Conservation (phyloP, 305 asterid genomes). For the Fraxinus platypoda region DNA sequence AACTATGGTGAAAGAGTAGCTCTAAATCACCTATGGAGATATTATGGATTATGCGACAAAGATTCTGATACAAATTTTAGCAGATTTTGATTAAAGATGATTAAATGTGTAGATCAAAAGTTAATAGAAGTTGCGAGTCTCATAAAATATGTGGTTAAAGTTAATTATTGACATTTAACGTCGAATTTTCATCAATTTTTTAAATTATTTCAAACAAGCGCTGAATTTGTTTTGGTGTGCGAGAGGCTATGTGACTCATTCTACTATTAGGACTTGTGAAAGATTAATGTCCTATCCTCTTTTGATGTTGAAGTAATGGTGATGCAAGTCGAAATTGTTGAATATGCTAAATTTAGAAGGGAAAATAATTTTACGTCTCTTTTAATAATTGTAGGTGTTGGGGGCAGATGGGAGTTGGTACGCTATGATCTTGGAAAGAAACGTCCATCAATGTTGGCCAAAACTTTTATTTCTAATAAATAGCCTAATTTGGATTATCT, state of each 20-base stretch:
- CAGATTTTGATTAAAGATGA: no score
- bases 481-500: neutral
- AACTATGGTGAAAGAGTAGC: no score
- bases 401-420: neutral
- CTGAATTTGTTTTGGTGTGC: neutral
- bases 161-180: neutral
- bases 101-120: no score
- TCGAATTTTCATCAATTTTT: no score
- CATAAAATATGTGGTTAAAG: no score
- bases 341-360: no score
- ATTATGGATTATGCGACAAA: no score
- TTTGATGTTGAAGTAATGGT: neutral
- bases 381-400: neutral
- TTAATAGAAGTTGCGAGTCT: no score
- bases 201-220: no score
- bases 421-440: neutral
- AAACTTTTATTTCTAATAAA: neutral
- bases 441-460: neutral
- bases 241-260: neutral
- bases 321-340: neutral
- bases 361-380: neutral
- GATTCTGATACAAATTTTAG: no score
- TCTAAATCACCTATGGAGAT: no score
- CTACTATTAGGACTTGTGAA: neutral
- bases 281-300: neutral